Base-by-base conservation (phyloP, 495 filamentous ascomycete genomes). In the Collariella sp. region DNA sequence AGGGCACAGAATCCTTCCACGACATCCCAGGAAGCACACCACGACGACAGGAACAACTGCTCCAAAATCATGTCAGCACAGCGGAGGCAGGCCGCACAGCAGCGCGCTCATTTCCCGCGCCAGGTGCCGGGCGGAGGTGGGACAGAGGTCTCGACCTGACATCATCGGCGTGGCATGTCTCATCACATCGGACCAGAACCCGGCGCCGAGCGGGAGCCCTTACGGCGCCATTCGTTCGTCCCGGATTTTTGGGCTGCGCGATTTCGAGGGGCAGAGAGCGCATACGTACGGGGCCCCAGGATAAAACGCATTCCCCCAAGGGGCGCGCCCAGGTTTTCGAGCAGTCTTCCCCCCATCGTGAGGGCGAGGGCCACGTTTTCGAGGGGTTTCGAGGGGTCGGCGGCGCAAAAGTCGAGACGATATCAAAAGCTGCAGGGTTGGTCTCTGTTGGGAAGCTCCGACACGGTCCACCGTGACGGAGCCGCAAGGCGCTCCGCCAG, bases 401-500 rank as follows among this genome's bases (percentile, higher is more conserved):
- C 35, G 15, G 35, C 35, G 35, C 35, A 12, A n/a, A n/a, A 12
- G 15, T 38, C 35, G 35, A 20, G 16, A 43, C 22, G 40, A 50
- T 7, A 26, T 47, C 26, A 13, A 26, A 18, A 19, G 13, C 13
- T 22, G 49, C 49, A 52, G 40, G 29, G 31, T 38, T 29, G 26
- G 15, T 13, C 36, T 29, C 7, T 35, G 26, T 26, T 35, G 43
- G 39, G 20, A 3, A 45, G 23, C n/a, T 57, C 43, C 42, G 26
- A 13, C 18, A 1, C 29, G 49, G 20, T n/a, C 55, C 55, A 49
- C 55, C 43, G 9, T 22, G 35, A 47, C 42, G 22, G 42, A 53
- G 49, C 43, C 50, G 49, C 49, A 52, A 46, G 12, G 11, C 22
- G 38, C 49, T 52, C 55, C 55, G 50, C 48, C 19, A 57, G 42